Base-by-base conservation (phyloP, 2,329 filamentous ascomycete genomes). In the Aureobasidium namibiae region DNA sequence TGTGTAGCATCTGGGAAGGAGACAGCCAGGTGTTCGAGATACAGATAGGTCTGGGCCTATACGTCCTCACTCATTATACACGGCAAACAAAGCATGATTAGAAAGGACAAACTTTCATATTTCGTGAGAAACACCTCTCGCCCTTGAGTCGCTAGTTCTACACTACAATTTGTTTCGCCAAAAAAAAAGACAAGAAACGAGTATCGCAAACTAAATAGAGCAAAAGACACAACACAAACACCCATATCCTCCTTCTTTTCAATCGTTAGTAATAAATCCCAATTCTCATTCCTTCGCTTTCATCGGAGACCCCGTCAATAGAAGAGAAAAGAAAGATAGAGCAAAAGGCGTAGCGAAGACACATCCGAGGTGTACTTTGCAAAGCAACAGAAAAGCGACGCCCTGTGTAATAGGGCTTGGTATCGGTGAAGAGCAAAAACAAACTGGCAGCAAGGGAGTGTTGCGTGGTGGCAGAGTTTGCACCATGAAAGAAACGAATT, bases 231-330 rank as follows among this genome's bases (percentile, higher is more conserved):
- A 49, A 14, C 29, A 29, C 14, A 21, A 49, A 36, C 46, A 34
- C 46, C 46, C 31, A 36, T 49, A 34, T 49, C 34, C 48, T 52
- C 48, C 48, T 39, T 52, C 48, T 52, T 39, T 52, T 52, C 34
- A 26, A 49, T 52, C 48, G 48, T 39, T 52, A 52, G 16, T 23
- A 52, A 39, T 39, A 23, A n/a, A n/a, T n/a, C n/a, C 33, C 48
- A 6, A 24, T 48, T 31, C 18, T 29, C 31, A 26, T 52, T 18
- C 24, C 26, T 49, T 36, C 46, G 26, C 18, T 36, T 52, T 29
- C 34, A 23, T 52, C 33, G 48, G 23, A 26, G 42, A 26, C 42
- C 24, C 34, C 48, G 23, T 52, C 21, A 52, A 39, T 21, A 52
- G 48, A 34, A 52, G 9, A 52, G 39, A 52, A 52, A 38, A 23